These are phyloP conservation scores for Lodderomyces margitis DNA, from an alignment of 1,139 yeast species.

Conservation along the genomic window DNA sequence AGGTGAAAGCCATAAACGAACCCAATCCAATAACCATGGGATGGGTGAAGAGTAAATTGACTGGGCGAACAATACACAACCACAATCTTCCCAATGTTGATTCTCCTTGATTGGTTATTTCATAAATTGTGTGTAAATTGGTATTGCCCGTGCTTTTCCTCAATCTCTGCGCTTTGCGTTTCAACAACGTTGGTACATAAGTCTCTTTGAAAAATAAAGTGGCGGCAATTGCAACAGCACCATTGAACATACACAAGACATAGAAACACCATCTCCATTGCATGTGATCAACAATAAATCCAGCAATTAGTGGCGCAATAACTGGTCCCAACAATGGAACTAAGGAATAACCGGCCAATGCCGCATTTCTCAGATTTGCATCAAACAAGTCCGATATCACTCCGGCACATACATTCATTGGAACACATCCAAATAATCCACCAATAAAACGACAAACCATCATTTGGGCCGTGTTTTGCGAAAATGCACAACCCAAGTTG, in stretches of 20 bases:
- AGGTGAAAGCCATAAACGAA: conserved; percentile 46
- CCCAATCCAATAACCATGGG: conserved; percentile 48
- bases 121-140: conserved; percentile 43
- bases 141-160: conserved; percentile 37
- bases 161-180: conserved; percentile 29
- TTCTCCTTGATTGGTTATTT: conserved; percentile 38
- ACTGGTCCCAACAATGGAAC: conserved; percentile 60
- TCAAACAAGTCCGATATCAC: conserved; percentile 39
- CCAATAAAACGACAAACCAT: conserved; percentile 40
- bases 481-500: conserved; percentile 42
- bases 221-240: conserved; percentile 35
- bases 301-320: conserved; percentile 57
- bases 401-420: conserved; percentile 46
- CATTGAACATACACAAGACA: conserved; percentile 42
- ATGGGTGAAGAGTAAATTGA: conserved; percentile 40
- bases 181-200: conserved; percentile 38
- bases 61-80: conserved; percentile 38
- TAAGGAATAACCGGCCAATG: conserved; percentile 43
- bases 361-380: conserved; percentile 36
- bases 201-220: conserved; percentile 40
- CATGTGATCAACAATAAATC: conserved; percentile 48
- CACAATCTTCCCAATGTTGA: conserved; percentile 29
- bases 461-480: conserved; percentile 39
- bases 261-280: conserved; percentile 48
- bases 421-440: conserved; percentile 42